Evolutionary conservation across 2,329 filamentous ascomycete species (phyloP), one percentile per base, ranked within the genome.

Genomic region (Calonectria crousiana): DNA sequence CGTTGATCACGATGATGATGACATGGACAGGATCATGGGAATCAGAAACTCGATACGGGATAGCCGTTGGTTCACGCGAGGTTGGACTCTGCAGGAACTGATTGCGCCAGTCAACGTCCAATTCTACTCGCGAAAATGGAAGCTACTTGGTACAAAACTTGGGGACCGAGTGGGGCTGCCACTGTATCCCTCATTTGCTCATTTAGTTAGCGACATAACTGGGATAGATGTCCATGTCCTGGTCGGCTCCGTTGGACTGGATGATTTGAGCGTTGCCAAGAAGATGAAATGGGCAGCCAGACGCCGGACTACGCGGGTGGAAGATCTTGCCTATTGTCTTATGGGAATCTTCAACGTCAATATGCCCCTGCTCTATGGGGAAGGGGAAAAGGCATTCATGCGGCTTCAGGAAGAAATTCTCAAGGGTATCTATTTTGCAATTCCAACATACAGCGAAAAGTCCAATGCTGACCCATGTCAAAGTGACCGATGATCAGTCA

Each of bases 71-170:
- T 65, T 14, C 13, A 75, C 62, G 41, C 65, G 66, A 20, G 78
- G 68, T 23, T 81, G 65, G 79, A 80, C 58, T 20, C 67, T 77
- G 0, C 16, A 65, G 20, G 75, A 76, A 3, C 38, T 76, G 1
- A 16, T 76, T 6, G 73, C 68, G 20, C 67, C 72, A 0, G 2
- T 14, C 0, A 47, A 74, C 4, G 41, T 74, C 6, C 18, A 62
- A 2, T 74, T 77, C 16, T 74, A 72, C 34, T 69, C 70, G 14
- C 47, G 34, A 1, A 51, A 44, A 18, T 77, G 71, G 69, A 34
- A 51, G 2, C 32, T n/a, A 4, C 68, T 75, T 4, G 74, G 71
- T 4, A 56, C 56, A 2, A 71, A 71, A 38, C 68, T 75, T 6
- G 74, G 71, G 14, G 64, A 65, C 11, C 70, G 67, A 23, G 38